A percentile compares a stretch with the other conserved stretches of the same genome.
These are phyloP conservation scores for Lippia alba DNA, from an alignment of 305 asterid genomes.

Conservation along the genomic window DNA sequence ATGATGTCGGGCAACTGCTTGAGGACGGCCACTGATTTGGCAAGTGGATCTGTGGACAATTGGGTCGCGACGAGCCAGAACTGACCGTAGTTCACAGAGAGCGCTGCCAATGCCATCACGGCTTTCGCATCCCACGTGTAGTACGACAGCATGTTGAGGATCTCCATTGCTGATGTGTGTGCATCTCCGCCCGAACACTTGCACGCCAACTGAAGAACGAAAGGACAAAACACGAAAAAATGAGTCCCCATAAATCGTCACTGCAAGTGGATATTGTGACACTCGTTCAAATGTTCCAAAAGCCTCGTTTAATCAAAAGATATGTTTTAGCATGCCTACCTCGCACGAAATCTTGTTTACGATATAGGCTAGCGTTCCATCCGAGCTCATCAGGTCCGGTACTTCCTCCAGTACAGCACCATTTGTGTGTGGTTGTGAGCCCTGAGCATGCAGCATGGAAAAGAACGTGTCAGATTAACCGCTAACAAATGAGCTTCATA, in stretches of 20 bases:
- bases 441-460: constrained; percentile 45
- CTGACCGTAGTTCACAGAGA: constrained; percentile 72
- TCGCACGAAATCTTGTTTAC: constrained; percentile 73
- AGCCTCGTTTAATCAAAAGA: too few species aligned
- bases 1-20: constrained; percentile 65
- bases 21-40: constrained; percentile 65
- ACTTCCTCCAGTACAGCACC: constrained; percentile 45
- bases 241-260: too few species aligned
- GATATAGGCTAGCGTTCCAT: constrained; percentile 53
- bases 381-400: constrained; percentile 45
- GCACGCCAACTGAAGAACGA: constrained; percentile 60
- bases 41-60: constrained; percentile 64
- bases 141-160: constrained; percentile 61
- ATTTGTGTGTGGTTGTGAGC: constrained; percentile 33
- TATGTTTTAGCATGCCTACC: constrained; percentile 42
- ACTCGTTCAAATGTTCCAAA: too few species aligned
- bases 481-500: neutral
- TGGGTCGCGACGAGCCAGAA: constrained; percentile 75
- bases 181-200: constrained; percentile 70
- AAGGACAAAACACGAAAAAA: neutral
- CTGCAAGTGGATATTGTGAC: too few species aligned
- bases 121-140: constrained; percentile 86
- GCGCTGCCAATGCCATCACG: constrained; percentile 65
- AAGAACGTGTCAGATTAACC: neutral
- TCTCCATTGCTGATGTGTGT: constrained; percentile 59